Conservation (phyloP, 2,329 filamentous ascomycete species). For the Ophiostoma tasmaniense region DNA sequence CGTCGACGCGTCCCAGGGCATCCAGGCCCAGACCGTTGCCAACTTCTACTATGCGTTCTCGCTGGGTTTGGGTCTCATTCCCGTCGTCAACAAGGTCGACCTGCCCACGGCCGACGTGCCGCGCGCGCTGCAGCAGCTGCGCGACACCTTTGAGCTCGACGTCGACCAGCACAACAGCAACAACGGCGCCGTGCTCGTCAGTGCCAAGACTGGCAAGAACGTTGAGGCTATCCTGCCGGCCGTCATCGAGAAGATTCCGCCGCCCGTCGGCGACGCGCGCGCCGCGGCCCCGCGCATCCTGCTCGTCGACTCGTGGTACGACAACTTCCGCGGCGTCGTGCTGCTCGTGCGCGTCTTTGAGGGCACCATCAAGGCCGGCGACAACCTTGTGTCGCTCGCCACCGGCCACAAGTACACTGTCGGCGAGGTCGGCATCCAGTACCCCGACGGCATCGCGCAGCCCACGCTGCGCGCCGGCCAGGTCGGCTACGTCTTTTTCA, state of each 20-base stretch:
- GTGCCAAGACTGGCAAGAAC: constrained; percentile 88
- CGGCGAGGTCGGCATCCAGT: constrained; percentile 94
- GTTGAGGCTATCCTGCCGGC: constrained; percentile 74
- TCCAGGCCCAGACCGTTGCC: constrained; percentile 95
- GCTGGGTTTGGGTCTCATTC: constrained; percentile 76
- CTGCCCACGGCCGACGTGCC: constrained; percentile 81
- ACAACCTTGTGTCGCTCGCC: constrained; percentile 78
- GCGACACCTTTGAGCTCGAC: constrained; percentile 79
- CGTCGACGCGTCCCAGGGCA: constrained; percentile 91
- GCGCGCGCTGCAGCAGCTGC: constrained; percentile 77
- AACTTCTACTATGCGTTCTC: constrained; percentile 98
- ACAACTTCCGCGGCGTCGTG: constrained; percentile 89
- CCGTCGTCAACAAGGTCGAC: constrained; percentile 95
- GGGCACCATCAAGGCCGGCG: constrained; percentile 71
- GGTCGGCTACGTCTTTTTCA: constrained; percentile 94
- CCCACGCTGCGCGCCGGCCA: constrained; percentile 77
- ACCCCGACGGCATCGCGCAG: constrained; percentile 79
- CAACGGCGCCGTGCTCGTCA: constrained; percentile 56
- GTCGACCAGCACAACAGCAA: constrained; percentile 47
- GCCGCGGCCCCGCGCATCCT: constrained; percentile 73
- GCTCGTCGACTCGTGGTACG: constrained; percentile 97
- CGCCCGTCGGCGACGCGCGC: constrained; percentile 62
- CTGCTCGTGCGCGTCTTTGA: constrained; percentile 88
- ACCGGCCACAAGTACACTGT: constrained; percentile 86
- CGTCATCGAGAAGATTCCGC: constrained; percentile 77